phyloP scores from a whole-genome alignment of 257 asterid species.

The Ballota nigra region DNA sequence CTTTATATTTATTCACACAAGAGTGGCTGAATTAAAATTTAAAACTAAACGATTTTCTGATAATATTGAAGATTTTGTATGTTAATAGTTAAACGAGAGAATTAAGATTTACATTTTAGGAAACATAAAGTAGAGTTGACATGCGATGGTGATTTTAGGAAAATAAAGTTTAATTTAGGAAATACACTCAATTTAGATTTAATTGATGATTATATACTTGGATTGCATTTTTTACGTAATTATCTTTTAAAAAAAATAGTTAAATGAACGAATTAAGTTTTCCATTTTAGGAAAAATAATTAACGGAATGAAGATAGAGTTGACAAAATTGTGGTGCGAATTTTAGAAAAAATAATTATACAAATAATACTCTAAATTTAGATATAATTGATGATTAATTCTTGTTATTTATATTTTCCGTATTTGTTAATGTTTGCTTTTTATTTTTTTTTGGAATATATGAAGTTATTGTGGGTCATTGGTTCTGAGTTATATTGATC shows the following conservation, averaged over 20 bases:
- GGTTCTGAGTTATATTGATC: no score
- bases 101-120: no score
- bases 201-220: not conserved
- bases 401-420: not conserved
- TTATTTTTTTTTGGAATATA: not conserved
- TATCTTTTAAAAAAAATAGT: not conserved
- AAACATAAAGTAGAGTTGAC: no score
- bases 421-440: not conserved
- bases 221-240: no score
- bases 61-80: no score
- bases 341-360: not conserved
- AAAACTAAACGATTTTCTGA: not conserved
- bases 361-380: not conserved
- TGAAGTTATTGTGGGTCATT: no score
- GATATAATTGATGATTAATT: not conserved
- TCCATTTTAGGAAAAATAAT: not conserved
- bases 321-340: not conserved
- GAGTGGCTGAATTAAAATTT: no score
- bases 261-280: not conserved
- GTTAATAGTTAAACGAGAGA: no score
- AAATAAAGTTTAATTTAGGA: not conserved
- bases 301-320: not conserved
- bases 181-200: not conserved
- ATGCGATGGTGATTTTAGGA: no score
- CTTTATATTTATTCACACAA: no score